Percentiles rank a stretch among this genome's conserved stretches.
Conservation (phyloP, 176 grass and related monocot genomes). For the Zizania latifolia region DNA sequence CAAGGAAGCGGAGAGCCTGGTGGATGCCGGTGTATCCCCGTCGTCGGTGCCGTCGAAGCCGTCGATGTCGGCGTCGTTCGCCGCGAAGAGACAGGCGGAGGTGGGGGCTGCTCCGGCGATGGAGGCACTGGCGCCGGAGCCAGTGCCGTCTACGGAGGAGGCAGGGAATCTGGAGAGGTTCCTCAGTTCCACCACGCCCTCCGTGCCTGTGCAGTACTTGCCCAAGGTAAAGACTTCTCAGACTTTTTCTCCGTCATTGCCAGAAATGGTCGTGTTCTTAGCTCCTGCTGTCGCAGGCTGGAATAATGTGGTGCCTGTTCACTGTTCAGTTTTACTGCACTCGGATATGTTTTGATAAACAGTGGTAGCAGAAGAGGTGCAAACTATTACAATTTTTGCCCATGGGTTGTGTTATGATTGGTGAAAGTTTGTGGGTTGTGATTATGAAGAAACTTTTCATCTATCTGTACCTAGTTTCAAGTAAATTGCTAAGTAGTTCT, state of each 20-base stretch:
- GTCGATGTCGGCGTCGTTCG: background rate
- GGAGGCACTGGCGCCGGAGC: background rate
- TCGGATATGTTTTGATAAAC: background rate
- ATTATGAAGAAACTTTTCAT: background rate
- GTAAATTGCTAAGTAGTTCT: background rate
- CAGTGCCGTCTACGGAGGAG: background rate
- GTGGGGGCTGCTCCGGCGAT: background rate
- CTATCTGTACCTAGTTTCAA: background rate
- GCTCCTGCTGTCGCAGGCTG: background rate
- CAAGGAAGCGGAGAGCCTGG: background rate
- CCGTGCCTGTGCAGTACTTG: slow-evolving; percentile 52
- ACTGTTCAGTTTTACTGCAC: background rate
- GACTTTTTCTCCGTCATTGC: background rate
- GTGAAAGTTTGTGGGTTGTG: slow-evolving; percentile 3
- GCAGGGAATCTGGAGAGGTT: slow-evolving; percentile 71
- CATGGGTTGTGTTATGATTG: background rate
- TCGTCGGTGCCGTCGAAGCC: slow-evolving; percentile 25
- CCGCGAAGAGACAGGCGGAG: background rate
- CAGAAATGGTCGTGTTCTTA: background rate
- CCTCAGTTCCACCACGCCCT: slow-evolving; percentile 64
- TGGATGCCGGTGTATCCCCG: slow-evolving; percentile 28
- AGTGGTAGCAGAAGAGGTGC: background rate
- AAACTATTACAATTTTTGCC: background rate
- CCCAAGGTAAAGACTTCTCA: slow-evolving; percentile 46
- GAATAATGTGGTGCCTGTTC: background rate